These are phyloP conservation scores for Coemansia sp. DNA, from an alignment of 192 early-diverging fungal genomes.

Conservation along the genomic window DNA sequence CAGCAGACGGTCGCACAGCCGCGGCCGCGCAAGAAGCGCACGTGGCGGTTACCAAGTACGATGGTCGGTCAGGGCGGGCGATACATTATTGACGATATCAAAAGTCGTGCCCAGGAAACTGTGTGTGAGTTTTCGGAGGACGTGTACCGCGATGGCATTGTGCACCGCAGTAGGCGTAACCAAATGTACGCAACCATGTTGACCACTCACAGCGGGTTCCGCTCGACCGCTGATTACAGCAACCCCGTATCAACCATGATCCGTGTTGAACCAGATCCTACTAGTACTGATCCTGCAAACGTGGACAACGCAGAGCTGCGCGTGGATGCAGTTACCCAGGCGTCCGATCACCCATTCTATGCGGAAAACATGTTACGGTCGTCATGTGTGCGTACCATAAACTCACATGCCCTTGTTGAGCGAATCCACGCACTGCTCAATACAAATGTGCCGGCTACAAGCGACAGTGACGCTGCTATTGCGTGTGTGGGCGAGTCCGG, in stretches of 20 bases:
- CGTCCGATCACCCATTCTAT: slow-evolving; percentile 1
- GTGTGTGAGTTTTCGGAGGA: slow-evolving; percentile 23
- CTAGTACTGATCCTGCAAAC: too few relatives aligned
- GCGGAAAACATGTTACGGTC: slow-evolving; percentile 8
- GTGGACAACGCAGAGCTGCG: background rate
- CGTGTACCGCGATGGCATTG: background rate
- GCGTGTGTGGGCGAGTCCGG: background rate
- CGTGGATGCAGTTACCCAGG: background rate
- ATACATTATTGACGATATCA: background rate
- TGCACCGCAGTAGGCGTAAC: background rate
- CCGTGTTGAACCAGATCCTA: too few relatives aligned
- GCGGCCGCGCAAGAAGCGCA: background rate
- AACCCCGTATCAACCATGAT: slow-evolving; percentile 18
- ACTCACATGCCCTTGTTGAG: slow-evolving; percentile 4
- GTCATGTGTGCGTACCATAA: slow-evolving; percentile 20
- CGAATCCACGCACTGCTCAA: slow-evolving; percentile 7
- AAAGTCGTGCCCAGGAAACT: background rate
- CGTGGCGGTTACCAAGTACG: slow-evolving; percentile 24
- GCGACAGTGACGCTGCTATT: background rate
- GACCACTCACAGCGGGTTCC: slow-evolving; percentile 20
- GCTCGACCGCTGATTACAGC: slow-evolving; percentile 16
- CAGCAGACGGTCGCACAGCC: background rate
- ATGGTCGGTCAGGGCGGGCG: slow-evolving; percentile 11
- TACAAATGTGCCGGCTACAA: background rate
- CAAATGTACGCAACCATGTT: slow-evolving; percentile 14